Evolutionary conservation across 257 asterid genomes (phyloP), one percentile per base, ranked within the genome.

Genomic region (Solanum gandarillasii): DNA sequence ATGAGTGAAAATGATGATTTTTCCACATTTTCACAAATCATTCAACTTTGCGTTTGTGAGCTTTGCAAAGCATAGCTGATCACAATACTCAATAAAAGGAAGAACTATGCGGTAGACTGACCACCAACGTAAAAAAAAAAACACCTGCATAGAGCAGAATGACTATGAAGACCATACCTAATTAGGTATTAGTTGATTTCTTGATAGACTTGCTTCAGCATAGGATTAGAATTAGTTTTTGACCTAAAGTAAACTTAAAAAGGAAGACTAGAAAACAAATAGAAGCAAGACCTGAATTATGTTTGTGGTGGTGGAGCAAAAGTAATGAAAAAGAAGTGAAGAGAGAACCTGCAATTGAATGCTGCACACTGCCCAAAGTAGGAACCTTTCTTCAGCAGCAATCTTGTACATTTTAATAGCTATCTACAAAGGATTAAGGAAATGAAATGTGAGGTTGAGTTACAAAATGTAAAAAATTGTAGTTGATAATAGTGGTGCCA

Each of bases 291-390:
- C 46, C 81, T 73, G 81, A 73, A 72, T 16, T 32, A 72, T 18
- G 43, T 72, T 72, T 72, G 7, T 71, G 25, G 43, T 32, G 79
- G 79, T 73, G 46, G 81, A 73, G 46, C 81, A 73, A 18, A 73
- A 16, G 12, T 43, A 41, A 41, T 43, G 27, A 71, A 84, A 29
- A 85, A 86, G 84, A n/a, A 89, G 78, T 74, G 76, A 38, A 65
- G 58, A 76, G 25, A 90, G 88, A 91, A 96, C 99, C 98, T 97
- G 99, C 91, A 97, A 92, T 89, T 94, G 99, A 90, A 96, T 95
- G 93, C 99, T 96, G 95, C 99, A 96, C 91, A 95, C 98, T 6
- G 99, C 98, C 99, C 99, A 97, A 4, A 95, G 98, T 90, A 96
- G 91, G 92, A 95, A 97, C 93, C 98, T 92, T 90, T 97, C 99